Conservation (phyloP, 1,284 basidiomycete genomes). For the Ceratobasidium sp. region DNA sequence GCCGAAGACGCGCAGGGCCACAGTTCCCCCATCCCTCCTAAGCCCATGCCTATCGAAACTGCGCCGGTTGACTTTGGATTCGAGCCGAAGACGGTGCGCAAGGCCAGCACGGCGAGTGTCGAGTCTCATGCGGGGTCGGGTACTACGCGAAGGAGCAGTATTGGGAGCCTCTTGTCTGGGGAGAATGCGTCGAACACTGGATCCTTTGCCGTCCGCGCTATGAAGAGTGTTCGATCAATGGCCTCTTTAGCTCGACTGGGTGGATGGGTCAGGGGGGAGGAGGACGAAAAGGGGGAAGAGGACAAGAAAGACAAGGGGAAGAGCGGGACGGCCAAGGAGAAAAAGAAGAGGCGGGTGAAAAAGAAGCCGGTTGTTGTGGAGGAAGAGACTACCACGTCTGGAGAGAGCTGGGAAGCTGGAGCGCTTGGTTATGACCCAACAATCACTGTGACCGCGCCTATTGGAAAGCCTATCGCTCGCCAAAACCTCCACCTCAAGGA, state of each 20-base stretch:
- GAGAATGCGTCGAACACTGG: constrained; percentile 54
- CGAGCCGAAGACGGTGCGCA: constrained; percentile 41
- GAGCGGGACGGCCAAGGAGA: constrained; percentile 51
- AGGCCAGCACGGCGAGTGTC: constrained; percentile 46
- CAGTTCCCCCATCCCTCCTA: constrained; percentile 27
- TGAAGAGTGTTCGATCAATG: constrained; percentile 76
- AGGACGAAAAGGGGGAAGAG: constrained; percentile 55
- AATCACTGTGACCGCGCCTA: background rate
- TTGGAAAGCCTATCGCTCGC: constrained; percentile 23
- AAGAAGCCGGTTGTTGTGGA: constrained; percentile 38
- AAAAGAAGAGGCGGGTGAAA: constrained; percentile 50
- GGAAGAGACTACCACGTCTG: constrained; percentile 46
- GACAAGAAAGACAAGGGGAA: constrained; percentile 48
- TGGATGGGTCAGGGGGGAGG: constrained; percentile 70
- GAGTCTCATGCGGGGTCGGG: constrained; percentile 46
- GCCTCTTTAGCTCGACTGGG: constrained; percentile 78
- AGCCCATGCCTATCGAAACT: constrained; percentile 37
- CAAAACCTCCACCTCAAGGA: constrained; percentile 49
- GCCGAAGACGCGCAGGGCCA: constrained; percentile 4
- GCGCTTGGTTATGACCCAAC: constrained; percentile 23
- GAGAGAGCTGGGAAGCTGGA: constrained; percentile 53
- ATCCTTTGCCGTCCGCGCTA: constrained; percentile 80
- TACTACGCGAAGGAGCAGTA: constrained; percentile 49
- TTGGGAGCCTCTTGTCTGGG: constrained; percentile 7
- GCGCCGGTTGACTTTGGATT: constrained; percentile 41